These are phyloP conservation scores for Beauveria medogensis DNA, from an alignment of 2,329 filamentous ascomycete genomes.

Conservation along the genomic window DNA sequence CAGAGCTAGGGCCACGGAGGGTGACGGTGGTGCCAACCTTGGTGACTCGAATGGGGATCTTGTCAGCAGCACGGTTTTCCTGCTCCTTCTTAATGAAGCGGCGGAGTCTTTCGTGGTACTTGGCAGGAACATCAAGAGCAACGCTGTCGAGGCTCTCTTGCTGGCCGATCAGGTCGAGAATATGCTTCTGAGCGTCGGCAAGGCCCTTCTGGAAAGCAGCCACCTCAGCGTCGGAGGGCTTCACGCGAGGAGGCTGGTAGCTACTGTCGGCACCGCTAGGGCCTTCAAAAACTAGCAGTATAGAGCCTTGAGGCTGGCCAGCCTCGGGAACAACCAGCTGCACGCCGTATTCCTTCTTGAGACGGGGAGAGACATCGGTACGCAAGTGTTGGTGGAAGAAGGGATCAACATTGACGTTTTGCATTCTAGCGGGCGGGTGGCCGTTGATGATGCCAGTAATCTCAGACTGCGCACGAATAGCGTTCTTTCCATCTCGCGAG, in stretches of 20 bases:
- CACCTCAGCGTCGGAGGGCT: constrained; percentile 43
- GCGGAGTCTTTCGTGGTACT: constrained; percentile 56
- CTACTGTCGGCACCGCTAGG: constrained; percentile 36
- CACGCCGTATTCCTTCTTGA: constrained; percentile 64
- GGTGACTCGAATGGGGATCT: constrained; percentile 53
- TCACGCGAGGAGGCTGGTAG: constrained; percentile 48
- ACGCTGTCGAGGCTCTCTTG: constrained; percentile 46
- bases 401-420: constrained; percentile 59
- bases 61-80: constrained; percentile 44
- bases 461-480: constrained; percentile 65
- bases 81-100: constrained; percentile 60
- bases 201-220: constrained; percentile 47
- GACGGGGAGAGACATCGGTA: constrained; percentile 52
- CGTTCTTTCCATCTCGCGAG: constrained; percentile 76
- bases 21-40: constrained; percentile 55
- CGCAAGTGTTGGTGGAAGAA: constrained; percentile 72
- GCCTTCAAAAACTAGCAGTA: constrained; percentile 70
- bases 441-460: constrained; percentile 65
- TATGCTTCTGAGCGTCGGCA: constrained; percentile 47
- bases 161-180: constrained; percentile 48
- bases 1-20: constrained; percentile 67
- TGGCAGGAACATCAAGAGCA: constrained; percentile 50
- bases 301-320: constrained; percentile 48
- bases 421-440: constrained; percentile 66
- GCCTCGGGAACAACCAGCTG: constrained; percentile 63